Conservation (phyloP, 2,329 filamentous ascomycete genomes). For the Amesomyces nigricolor region DNA sequence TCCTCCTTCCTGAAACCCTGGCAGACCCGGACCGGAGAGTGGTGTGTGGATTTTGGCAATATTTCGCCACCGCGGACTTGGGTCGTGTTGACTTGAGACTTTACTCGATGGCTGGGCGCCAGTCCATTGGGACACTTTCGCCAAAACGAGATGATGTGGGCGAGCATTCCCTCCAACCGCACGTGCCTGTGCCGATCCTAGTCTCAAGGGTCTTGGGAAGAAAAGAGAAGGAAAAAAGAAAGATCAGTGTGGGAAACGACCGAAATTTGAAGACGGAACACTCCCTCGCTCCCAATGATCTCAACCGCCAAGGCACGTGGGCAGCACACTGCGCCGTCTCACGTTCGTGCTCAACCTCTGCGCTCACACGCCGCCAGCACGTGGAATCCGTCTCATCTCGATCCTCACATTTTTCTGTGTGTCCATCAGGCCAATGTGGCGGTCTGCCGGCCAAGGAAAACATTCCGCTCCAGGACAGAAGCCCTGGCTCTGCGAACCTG, state of each 20-base stretch:
- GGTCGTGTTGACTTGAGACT: constrained; percentile 6
- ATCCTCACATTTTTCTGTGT: constrained; percentile 5
- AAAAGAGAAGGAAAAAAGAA: neutral
- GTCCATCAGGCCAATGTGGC: constrained; percentile 11
- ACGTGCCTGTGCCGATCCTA: constrained; percentile 8
- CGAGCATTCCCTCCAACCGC: constrained; percentile 1
- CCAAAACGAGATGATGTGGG: constrained; percentile 5
- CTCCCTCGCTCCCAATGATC: neutral
- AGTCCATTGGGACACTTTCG: constrained; percentile 10
- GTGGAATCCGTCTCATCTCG: neutral
- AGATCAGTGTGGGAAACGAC: neutral
- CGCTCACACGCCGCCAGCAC: neutral
- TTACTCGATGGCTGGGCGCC: neutral
- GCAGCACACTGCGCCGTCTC: neutral
- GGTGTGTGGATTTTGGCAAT: constrained; percentile 9
- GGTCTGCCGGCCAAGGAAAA: constrained; percentile 8
- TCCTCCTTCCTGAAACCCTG: constrained; percentile 12
- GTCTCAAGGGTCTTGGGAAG: neutral
- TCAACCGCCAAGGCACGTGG: constrained; percentile 9
- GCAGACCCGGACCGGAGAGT: constrained; percentile 14
- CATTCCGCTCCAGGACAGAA: constrained; percentile 7
- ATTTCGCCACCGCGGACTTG: constrained; percentile 21
- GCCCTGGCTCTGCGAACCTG: constrained; percentile 16
- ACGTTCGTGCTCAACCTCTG: neutral
- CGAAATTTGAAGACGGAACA: neutral